Evolutionary conservation across 2,329 filamentous ascomycete genomes (phyloP), one percentile per base, ranked within the genome.

Genomic region (Alternaria brassicae): DNA sequence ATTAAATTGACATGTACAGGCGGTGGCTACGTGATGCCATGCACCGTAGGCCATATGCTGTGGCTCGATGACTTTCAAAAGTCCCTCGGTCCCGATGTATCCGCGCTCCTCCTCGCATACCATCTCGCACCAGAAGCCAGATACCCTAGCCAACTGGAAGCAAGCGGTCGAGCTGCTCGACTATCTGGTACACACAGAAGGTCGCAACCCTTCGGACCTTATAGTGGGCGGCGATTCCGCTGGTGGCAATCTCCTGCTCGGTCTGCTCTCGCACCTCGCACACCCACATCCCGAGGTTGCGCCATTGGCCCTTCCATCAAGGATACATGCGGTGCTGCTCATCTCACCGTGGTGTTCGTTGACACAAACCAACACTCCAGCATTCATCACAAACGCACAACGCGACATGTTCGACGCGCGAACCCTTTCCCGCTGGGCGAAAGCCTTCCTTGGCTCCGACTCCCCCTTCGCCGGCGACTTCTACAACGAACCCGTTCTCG

Each of bases 261-360:
- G 71, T 3, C 62, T 86, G 0, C 72, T 85, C 4, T 82, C 81
- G 1, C 84, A 86, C 67, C 71, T 86, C 40, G 73, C 81, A 0
- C 87, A 89, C 67, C 85, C 87, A 0, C 86, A 88, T 60, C 80
- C 84, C 0, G 78, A 82, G 1, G 80, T 87, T 40, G 71, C 79
- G 1, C 72, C 76, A 0, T 57, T 88, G 19, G 54, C 70, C 0
- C 70, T 86, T 6, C 67, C 73, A 0, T 70, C 70, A 3, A 81
- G 80, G 8, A 74, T 89, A 15, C 80, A 80, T 2, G 85, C 81
- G 3, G 80, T 82, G 0, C 68, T 88, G 7, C 77, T 88, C 6
- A 82, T 89, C 55, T 83, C 82, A 0, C 87, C 87, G 0, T 89
- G 87, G 87, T 78, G 81, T 2, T 80, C 80, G 1, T 83, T 89